Conservation (phyloP, 305 asterid genomes). For the Stenogyne calaminthoides region DNA sequence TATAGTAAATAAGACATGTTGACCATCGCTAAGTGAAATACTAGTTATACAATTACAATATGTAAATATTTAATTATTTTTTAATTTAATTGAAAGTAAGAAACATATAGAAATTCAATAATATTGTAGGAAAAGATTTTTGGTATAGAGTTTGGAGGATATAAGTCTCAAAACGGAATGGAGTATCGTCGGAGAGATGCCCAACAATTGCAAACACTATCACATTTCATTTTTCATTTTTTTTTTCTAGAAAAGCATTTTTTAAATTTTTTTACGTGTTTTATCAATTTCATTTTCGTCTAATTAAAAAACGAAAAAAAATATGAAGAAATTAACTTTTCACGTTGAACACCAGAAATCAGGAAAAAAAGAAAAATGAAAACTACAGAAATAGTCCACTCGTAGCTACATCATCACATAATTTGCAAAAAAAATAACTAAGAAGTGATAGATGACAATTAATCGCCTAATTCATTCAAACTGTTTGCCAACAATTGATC, state of each 20-base stretch:
- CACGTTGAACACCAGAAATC: background rate
- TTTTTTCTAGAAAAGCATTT: too few relatives aligned
- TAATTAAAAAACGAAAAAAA: background rate
- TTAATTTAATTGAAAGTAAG: too few relatives aligned
- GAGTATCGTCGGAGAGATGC: too few relatives aligned
- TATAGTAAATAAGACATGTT: too few relatives aligned
- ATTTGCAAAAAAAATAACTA: background rate
- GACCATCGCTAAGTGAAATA: too few relatives aligned
- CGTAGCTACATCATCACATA: background rate
- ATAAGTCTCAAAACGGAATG: too few relatives aligned
- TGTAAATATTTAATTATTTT: too few relatives aligned
- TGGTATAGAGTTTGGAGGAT: too few relatives aligned
- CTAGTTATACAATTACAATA: too few relatives aligned
- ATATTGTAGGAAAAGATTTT: too few relatives aligned
- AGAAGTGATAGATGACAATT: background rate
- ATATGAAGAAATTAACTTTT: background rate
- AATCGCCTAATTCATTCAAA: slow-evolving; percentile 21
- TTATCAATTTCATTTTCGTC: background rate
- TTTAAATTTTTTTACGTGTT: too few relatives aligned
- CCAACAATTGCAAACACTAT: background rate
- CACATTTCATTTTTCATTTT: background rate
- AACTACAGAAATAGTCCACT: background rate
- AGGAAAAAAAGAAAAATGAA: background rate
- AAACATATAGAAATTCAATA: too few relatives aligned
- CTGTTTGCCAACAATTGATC: slow-evolving; percentile 46